Evolutionary conservation across 2,329 filamentous ascomycete genomes (phyloP).

Genomic region (Fusarium siculi): DNA sequence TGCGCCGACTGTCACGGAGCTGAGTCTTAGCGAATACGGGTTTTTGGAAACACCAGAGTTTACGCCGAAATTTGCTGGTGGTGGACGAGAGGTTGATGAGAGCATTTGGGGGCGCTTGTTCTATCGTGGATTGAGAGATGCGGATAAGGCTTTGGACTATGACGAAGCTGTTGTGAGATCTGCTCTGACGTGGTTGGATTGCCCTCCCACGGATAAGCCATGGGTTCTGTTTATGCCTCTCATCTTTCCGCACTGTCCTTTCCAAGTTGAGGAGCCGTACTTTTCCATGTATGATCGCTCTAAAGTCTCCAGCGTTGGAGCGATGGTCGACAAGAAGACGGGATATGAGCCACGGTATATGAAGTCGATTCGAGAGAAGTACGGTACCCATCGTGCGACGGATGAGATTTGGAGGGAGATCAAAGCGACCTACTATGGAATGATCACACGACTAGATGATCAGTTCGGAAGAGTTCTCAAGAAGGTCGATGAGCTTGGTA

Average conservation of each 20-base stretch:
- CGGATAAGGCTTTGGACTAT: constrained; percentile 53
- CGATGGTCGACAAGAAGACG: constrained; percentile 44
- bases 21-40: constrained; percentile 58
- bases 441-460: constrained; percentile 58
- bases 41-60: constrained; percentile 54
- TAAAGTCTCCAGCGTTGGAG: constrained; percentile 33
- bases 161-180: constrained; percentile 56
- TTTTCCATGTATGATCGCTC: constrained; percentile 58
- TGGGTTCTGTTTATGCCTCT: constrained; percentile 58
- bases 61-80: constrained; percentile 45
- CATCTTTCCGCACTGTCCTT: constrained; percentile 58
- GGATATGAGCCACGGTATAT: constrained; percentile 57
- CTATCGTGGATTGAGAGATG: constrained; percentile 54
- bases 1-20: constrained; percentile 55
- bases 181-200: constrained; percentile 56
- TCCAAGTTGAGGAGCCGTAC: constrained; percentile 59
- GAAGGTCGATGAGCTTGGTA: constrained; percentile 46
- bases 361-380: constrained; percentile 50
- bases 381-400: constrained; percentile 54
- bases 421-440: constrained; percentile 58
- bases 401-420: constrained; percentile 56
- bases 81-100: constrained; percentile 41
- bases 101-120: constrained; percentile 54
- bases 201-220: constrained; percentile 53
- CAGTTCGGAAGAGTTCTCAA: constrained; percentile 56